These are phyloP conservation scores for Cercis canadensis DNA, from an alignment of 306 rosid species.

Conservation along the genomic window DNA sequence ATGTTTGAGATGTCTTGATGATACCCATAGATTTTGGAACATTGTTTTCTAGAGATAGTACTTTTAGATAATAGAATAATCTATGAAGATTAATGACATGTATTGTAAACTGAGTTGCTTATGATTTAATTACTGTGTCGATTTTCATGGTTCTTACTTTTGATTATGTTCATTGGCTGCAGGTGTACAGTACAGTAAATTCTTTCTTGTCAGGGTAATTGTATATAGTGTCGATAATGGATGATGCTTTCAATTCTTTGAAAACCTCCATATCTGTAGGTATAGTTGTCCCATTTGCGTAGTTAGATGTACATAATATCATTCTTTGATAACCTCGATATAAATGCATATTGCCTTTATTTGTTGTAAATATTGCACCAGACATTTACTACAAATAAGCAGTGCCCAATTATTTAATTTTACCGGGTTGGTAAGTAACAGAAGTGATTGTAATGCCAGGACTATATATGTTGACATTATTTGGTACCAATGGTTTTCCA, in stretches of 20 bases:
- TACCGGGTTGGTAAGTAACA: too few species aligned
- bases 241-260: constrained; percentile 35
- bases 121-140: constrained; percentile 2
- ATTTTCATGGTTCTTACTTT: constrained; percentile 8
- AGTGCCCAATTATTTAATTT: constrained; percentile 19
- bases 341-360: constrained; percentile 42
- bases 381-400: constrained; percentile 7
- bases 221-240: constrained; percentile 49
- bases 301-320: constrained; percentile 46
- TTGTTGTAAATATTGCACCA: constrained; percentile 45
- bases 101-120: constrained; percentile 21
- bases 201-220: constrained; percentile 46
- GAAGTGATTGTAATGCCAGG: too few species aligned
- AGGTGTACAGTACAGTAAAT: constrained; percentile 52
- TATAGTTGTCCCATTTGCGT: constrained; percentile 40
- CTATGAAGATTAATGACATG: constrained; percentile 3
- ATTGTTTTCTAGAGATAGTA: constrained; percentile 17
- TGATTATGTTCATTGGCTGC: constrained; percentile 39
- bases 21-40: constrained; percentile 22
- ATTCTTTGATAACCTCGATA: constrained; percentile 51
- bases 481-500: constrained; percentile 13
- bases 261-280: constrained; percentile 36
- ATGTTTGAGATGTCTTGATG: constrained; percentile 11
- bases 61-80: constrained; percentile 7
- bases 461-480: too few species aligned